Evolutionary conservation across 345 rosid species (phyloP).

Genomic region (Pugionium dolabratum): DNA sequence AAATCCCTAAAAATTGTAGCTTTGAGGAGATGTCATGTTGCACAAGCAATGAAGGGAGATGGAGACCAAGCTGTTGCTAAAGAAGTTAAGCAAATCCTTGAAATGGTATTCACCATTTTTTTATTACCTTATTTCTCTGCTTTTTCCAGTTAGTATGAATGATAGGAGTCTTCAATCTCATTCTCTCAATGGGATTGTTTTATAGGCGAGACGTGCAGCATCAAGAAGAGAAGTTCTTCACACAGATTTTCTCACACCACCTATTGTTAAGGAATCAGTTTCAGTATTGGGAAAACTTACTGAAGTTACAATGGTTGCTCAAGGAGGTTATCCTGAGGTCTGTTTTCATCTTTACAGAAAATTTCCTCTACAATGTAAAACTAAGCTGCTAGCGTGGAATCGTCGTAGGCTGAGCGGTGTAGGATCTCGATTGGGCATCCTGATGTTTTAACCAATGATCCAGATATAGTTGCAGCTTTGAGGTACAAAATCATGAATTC

Average conservation of each 20-base stretch:
- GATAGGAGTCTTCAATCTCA: not conserved
- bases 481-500: conserved; percentile 47
- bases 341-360: not conserved
- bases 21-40: conserved; percentile 56
- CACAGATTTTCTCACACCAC: conserved; percentile 88
- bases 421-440: conserved; percentile 82
- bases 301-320: conserved; percentile 65
- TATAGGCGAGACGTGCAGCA: conserved; percentile 71
- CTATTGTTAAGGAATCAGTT: conserved; percentile 68
- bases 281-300: conserved; percentile 58
- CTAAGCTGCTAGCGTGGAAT: conserved; percentile 22
- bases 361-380: not conserved
- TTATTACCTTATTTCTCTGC: conserved; percentile 2
- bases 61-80: conserved; percentile 56
- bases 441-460: conserved; percentile 58
- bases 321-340: conserved; percentile 96
- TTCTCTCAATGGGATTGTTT: not conserved
- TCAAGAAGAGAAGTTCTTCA: conserved; percentile 68
- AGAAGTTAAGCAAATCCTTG: conserved; percentile 79
- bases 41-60: conserved; percentile 68
- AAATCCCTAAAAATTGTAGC: conserved; percentile 33
- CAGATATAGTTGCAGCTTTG: conserved; percentile 72
- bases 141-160: not conserved
- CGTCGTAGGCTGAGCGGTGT: conserved; percentile 83
- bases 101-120: conserved; percentile 49